Base-by-base conservation (phyloP, 2,329 filamentous ascomycete genomes). In the Dothideomycetes sp. region DNA sequence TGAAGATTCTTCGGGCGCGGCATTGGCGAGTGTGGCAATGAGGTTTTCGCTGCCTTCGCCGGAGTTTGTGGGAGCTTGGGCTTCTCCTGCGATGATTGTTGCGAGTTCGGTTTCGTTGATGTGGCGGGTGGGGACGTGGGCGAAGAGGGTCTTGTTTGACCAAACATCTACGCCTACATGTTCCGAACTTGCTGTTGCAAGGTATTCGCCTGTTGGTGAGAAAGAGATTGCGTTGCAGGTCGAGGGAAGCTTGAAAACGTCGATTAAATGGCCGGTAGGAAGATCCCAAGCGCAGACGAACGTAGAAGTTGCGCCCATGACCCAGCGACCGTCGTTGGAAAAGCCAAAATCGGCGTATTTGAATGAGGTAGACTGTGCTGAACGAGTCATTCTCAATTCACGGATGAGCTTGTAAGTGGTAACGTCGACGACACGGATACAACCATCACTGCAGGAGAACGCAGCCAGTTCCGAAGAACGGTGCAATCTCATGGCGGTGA, bases 81-180 rank as follows among this genome's bases (percentile, higher is more conserved):
- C 33, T 20, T 46, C 38, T 11, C 44, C 41, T 2, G 73, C 74
- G 4, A 71, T 64, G 13, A 86, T 72, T 10, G 76, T 65, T 6
- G 68, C 68, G 30, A 94, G 76, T 33, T 85, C 79, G 41, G 76
- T 73, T 48, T 93, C 85, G 3, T 82, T 80, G 44, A 98, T 83
- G 52, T 91, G 84, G 15, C 82, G 73, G 1, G 87, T 93, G 0
- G 88, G 81, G 0, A 94, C 78, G 52, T 94, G 87, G 42, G 80
- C 84, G 68, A 94, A 98, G 1, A 96, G 69, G 0, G 83, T 82
- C 55, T 84, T 84, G 63, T 98, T 98, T 16, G 85, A 95, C 89
- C 91, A 98, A 33, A 98, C 76, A 51, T 85, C 81, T n/a, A 98
- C 81, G 10, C 91, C 91, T 1, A 94, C 74, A 48, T 81, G 78